These are phyloP conservation scores for Plasmodium vinckei DNA, from an alignment of 169 alveolate species.

Conservation along the genomic window DNA sequence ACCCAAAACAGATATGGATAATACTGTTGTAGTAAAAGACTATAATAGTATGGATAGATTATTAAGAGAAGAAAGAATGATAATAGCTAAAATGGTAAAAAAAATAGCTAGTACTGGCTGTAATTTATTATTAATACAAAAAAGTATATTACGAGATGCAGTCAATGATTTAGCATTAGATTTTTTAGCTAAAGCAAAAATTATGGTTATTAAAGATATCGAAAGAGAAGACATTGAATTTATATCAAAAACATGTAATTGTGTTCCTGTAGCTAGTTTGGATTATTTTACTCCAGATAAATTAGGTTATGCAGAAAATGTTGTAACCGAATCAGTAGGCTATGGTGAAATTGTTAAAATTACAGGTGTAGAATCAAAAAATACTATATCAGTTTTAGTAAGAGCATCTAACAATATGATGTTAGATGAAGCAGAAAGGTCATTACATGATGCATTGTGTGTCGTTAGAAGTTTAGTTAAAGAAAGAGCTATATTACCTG, in stretches of 20 bases:
- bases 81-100: conserved; percentile 97
- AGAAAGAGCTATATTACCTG: conserved; percentile 97
- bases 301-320: conserved; percentile 96
- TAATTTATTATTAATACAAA: conserved; percentile 98
- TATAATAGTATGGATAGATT: conserved; percentile 94
- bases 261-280: conserved; percentile 97
- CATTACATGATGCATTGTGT: conserved; percentile 99
- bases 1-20: conserved; percentile 99
- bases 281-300: conserved; percentile 97
- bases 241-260: conserved; percentile 93
- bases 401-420: conserved; percentile 96
- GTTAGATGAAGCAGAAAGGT: conserved; percentile 99
- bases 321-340: conserved; percentile 89
- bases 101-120: conserved; percentile 98
- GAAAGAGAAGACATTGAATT: conserved; percentile 98
- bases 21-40: conserved; percentile 95
- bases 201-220: conserved; percentile 97
- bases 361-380: conserved; percentile 96
- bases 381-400: conserved; percentile 95
- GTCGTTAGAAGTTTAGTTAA: conserved; percentile 98
- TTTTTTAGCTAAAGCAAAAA: conserved; percentile 97
- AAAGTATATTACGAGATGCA: conserved; percentile 99
- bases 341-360: conserved; percentile 94
- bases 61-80: conserved; percentile 97
- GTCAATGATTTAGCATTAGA: conserved; percentile 97